These are phyloP conservation scores for Lactuca sativa DNA, from an alignment of 129 eudicot genomes.

Conservation along the genomic window DNA sequence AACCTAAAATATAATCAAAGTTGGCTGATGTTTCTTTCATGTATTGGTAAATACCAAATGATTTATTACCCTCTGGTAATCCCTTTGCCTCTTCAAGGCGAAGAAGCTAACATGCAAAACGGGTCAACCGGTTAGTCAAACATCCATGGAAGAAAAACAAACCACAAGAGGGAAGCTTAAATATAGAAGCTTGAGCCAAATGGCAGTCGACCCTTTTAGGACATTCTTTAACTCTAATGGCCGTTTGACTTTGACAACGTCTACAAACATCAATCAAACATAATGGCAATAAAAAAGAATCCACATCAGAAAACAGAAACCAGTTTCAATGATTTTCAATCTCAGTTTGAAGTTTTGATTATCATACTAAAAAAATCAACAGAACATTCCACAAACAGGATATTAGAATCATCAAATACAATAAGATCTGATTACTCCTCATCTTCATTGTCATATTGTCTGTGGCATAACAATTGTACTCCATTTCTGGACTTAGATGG, in stretches of 20 bases:
- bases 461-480: conserved; percentile 5
- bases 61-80: no score
- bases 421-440: not conserved
- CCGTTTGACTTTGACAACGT: conserved; percentile 16
- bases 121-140: conserved; percentile 18
- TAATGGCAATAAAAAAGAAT: not conserved
- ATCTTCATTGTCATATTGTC: conserved; percentile 11
- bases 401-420: no score
- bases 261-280: conserved; percentile 1
- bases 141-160: conserved; percentile 19
- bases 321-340: not conserved
- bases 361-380: no score
- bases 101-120: conserved; percentile 2
- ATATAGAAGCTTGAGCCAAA: conserved; percentile 27
- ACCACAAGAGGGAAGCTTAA: conserved; percentile 21
- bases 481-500: conserved; percentile 5
- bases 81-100: not conserved
- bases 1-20: no score
- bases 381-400: no score
- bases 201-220: conserved; percentile 17
- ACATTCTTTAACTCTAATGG: conserved; percentile 10
- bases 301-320: not conserved
- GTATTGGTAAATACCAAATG: no score
- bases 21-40: no score
- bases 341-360: not conserved